phyloP scores from a whole-genome alignment of 1,139 yeast genomes.

The Lodderomyces elongisporus region DNA sequence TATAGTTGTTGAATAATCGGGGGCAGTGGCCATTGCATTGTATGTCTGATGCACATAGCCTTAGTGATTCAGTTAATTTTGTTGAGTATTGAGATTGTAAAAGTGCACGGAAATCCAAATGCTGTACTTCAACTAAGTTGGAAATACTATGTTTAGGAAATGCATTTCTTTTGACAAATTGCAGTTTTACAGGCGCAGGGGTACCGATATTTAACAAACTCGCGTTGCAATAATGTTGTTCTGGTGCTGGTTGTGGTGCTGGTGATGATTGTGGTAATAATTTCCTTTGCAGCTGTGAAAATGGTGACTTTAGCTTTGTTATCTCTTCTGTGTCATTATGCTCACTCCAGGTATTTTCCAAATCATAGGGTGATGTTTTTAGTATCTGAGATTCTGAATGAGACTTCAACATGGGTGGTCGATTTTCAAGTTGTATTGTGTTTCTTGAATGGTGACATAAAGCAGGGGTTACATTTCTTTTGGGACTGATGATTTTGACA shows the following conservation, averaged over 20 bases:
- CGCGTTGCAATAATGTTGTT: not conserved
- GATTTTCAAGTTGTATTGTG: not conserved
- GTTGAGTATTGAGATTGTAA: constrained; percentile 7
- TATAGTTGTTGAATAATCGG: constrained; percentile 9
- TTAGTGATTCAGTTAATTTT: constrained; percentile 7
- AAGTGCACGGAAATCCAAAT: constrained; percentile 3
- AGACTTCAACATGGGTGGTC: not conserved
- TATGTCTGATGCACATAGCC: constrained; percentile 11
- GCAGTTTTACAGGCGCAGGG: too few relatives aligned
- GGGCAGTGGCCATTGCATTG: constrained; percentile 12
- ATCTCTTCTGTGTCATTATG: not conserved
- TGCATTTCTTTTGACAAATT: not conserved
- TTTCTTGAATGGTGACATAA: too few relatives aligned
- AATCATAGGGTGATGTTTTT: not conserved
- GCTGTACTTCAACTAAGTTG: not conserved
- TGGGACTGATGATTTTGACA: not conserved
- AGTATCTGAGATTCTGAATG: not conserved
- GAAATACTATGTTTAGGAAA: constrained; percentile 1
- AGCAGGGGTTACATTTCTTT: not conserved
- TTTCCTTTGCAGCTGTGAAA: too few relatives aligned
- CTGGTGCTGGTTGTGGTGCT: not conserved
- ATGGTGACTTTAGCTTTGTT: not conserved
- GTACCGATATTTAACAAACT: not conserved
- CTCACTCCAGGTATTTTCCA: not conserved
- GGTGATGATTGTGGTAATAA: not conserved